phyloP scores from a whole-genome alignment of 2,329 filamentous ascomycete genomes.

The Colletotrichum nymphaeae region DNA sequence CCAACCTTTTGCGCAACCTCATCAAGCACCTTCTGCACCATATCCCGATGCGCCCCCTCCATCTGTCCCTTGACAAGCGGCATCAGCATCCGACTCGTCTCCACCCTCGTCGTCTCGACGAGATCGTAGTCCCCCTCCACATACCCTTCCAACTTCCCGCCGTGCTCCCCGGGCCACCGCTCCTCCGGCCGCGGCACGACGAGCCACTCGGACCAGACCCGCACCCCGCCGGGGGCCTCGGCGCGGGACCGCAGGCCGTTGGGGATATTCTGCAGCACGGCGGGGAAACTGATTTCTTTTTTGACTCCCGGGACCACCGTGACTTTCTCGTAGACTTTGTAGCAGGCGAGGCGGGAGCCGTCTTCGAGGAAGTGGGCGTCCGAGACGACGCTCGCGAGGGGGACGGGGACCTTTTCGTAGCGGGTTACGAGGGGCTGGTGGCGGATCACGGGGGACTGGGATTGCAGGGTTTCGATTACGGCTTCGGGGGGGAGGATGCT shows the following conservation, averaged over 20 bases:
- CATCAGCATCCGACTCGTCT: conserved; percentile 49
- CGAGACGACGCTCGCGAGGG: conserved; percentile 46
- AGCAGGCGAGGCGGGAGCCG: conserved; percentile 47
- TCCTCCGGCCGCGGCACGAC: conserved; percentile 40
- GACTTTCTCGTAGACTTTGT: conserved; percentile 46
- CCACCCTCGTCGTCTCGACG: conserved; percentile 46
- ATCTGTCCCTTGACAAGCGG: conserved; percentile 47
- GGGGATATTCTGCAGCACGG: conserved; percentile 55
- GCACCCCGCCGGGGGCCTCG: conserved; percentile 55
- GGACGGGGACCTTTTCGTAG: conserved; percentile 48
- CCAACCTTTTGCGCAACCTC: conserved; percentile 41
- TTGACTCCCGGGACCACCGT: conserved; percentile 51
- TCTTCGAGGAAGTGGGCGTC: conserved; percentile 55
- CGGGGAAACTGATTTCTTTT: conserved; percentile 54
- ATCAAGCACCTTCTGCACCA: conserved; percentile 46
- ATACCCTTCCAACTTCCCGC: conserved; percentile 21
- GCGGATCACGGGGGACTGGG: conserved; percentile 53
- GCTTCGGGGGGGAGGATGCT: conserved; percentile 48
- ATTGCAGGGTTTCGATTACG: conserved; percentile 53
- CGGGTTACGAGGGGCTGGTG: conserved; percentile 51
- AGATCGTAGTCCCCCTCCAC: conserved; percentile 46
- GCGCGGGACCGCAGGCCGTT: conserved; percentile 56
- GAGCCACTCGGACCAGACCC: conserved; percentile 52
- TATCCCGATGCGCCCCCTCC: conserved; percentile 43
- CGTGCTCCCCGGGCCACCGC: conserved; percentile 30